Conservation (phyloP, 805 yeast genomes). For the Debaryomyces maramus region DNA sequence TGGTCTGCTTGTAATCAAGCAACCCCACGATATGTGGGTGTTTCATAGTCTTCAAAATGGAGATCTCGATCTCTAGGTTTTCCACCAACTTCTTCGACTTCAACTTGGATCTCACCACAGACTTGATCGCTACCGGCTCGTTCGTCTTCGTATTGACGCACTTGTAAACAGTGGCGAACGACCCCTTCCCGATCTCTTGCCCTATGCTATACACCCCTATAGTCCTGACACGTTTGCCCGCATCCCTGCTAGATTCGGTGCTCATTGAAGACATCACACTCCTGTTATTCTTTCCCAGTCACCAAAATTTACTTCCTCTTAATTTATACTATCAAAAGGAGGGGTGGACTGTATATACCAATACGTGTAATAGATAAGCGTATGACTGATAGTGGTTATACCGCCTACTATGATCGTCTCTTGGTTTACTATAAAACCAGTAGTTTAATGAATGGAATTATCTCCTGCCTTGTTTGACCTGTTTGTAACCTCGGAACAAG, state of each 20-base stretch:
- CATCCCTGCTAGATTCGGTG: not conserved
- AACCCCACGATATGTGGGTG: conserved; percentile 93
- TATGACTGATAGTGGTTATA: not conserved
- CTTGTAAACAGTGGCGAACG: conserved; percentile 93
- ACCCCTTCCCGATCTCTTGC: conserved; percentile 90
- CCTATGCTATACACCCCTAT: conserved; percentile 61
- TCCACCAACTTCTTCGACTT: conserved; percentile 85
- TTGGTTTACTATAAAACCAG: no score
- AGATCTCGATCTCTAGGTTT: conserved; percentile 89
- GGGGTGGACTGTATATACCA: not conserved
- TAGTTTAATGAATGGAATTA: no score
- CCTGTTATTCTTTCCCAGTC: not conserved
- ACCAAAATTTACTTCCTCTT: not conserved
- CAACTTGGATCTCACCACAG: conserved; percentile 78
- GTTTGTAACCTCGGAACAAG: no score
- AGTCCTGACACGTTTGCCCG: conserved; percentile 4
- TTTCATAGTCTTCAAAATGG: conserved; percentile 80
- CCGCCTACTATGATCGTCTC: no score
- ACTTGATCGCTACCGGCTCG: conserved; percentile 80
- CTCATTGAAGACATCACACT: not conserved
- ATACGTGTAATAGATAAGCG: not conserved
- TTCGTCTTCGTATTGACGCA: conserved; percentile 57
- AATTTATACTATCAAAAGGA: not conserved
- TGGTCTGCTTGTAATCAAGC: conserved; percentile 77
- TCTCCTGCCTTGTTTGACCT: no score